Evolutionary conservation across 176 grass and related monocot genomes (phyloP).

Genomic region (Alopecurus myosuroides): DNA sequence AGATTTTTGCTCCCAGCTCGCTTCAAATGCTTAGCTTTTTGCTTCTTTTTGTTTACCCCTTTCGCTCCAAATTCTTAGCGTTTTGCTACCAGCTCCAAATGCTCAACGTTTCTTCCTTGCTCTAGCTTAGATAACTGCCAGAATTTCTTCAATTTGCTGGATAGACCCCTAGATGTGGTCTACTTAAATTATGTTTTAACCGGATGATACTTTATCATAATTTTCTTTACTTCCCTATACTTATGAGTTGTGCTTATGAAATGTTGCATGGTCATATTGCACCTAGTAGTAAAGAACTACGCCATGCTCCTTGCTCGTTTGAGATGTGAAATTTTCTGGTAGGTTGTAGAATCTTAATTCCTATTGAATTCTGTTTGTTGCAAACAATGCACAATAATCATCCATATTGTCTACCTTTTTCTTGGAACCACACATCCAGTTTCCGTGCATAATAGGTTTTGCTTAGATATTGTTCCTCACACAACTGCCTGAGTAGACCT

Average conservation of each 20-base stretch:
- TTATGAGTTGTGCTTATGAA: neutral
- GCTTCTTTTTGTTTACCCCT: neutral
- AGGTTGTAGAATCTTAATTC: too few species aligned
- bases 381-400: too few species aligned
- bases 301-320: too few species aligned
- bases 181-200: neutral
- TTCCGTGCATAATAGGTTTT: too few species aligned
- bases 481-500: too few species aligned
- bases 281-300: too few species aligned
- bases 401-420: too few species aligned
- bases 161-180: neutral
- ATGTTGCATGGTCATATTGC: neutral
- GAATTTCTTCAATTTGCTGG: neutral
- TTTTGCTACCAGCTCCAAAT: neutral
- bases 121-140: neutral
- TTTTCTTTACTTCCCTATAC: neutral
- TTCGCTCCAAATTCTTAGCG: neutral
- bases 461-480: too few species aligned
- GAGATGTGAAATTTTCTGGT: too few species aligned
- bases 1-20: neutral
- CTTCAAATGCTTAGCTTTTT: neutral
- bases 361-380: too few species aligned
- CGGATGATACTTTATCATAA: neutral
- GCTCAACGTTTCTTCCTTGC: neutral
- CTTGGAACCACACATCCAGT: too few species aligned